Conservation (phyloP, 1,284 basidiomycete species). For the Pseudozyma tsukubaensis region DNA sequence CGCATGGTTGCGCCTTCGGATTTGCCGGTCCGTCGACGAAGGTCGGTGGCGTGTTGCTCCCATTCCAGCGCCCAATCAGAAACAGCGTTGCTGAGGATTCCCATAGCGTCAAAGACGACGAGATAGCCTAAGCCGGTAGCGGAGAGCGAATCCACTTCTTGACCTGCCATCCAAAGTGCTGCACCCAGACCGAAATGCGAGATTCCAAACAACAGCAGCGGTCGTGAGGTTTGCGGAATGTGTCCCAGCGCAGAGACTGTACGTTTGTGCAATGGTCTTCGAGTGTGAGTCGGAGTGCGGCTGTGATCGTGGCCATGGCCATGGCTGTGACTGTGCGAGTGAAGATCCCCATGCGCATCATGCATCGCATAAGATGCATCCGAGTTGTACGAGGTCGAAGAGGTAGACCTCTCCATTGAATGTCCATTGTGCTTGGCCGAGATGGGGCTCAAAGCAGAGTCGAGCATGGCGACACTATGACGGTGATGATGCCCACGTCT, state of each 20-base stretch:
- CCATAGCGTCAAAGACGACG: constrained; percentile 87
- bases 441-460: constrained; percentile 34
- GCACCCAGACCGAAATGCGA: constrained; percentile 73
- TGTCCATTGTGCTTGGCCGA: constrained; percentile 21
- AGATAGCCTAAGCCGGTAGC: constrained; percentile 93
- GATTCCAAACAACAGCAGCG: constrained; percentile 69
- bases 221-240: constrained; percentile 68
- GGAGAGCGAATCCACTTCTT: constrained; percentile 85
- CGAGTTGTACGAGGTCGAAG: constrained; percentile 28
- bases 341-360: constrained; percentile 13
- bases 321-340: constrained; percentile 14
- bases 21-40: constrained; percentile 24
- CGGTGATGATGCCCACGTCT: constrained; percentile 57
- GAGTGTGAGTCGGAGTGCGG: not conserved
- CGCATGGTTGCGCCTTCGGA: constrained; percentile 24
- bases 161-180: constrained; percentile 87
- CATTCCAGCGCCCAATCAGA: constrained; percentile 44
- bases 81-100: constrained; percentile 50
- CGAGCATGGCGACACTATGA: constrained; percentile 58
- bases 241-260: constrained; percentile 55
- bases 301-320: constrained; percentile 25
- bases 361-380: constrained; percentile 18
- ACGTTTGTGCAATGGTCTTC: constrained; percentile 31
- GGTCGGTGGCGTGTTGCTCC: constrained; percentile 44
- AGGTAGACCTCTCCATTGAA: constrained; percentile 37